Percentiles rank a stretch among this genome's conserved stretches.
Conservation (phyloP, 73 alveolate species). For the Diophrys sp. region DNA sequence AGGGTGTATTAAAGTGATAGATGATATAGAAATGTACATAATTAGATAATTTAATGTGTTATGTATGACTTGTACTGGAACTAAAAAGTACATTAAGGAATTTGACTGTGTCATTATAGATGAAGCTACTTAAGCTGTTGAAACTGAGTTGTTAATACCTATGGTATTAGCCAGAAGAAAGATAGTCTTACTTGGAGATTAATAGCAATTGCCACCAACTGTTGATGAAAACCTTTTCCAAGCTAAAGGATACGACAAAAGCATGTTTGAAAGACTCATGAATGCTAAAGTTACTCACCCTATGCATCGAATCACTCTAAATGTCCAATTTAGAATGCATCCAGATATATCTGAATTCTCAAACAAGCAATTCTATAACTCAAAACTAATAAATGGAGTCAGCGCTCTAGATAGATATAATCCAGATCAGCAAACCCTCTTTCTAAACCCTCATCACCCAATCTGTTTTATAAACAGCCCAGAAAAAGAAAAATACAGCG, state of each 20-base stretch:
- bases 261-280: constrained; percentile 96
- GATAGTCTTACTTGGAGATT: constrained; percentile 4
- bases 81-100: constrained; percentile 81
- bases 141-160: constrained; percentile 8
- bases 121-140: constrained; percentile 97
- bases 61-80: constrained; percentile 92
- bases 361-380: constrained; percentile 98
- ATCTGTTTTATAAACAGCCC: constrained; percentile 95
- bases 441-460: constrained; percentile 97
- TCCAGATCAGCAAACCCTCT: constrained; percentile 87
- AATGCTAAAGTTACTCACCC: too few species aligned
- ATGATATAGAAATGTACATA: constrained; percentile 78
- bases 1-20: too few species aligned
- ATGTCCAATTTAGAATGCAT: constrained; percentile 99
- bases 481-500: constrained; percentile 97
- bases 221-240: constrained; percentile 95
- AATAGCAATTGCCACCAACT: constrained; percentile 3
- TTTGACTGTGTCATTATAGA: constrained; percentile 93
- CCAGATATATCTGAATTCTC: constrained; percentile 98
- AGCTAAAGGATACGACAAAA: too few species aligned
- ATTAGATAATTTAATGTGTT: constrained; percentile 93
- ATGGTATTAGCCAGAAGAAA: constrained; percentile 2
- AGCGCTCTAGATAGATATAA: constrained; percentile 91
- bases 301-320: constrained; percentile 96
- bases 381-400: constrained; percentile 94